Percentiles rank a stretch among this genome's conserved stretches.
Conservation (phyloP, 192 early-diverging fungal genomes). For the Rhizophagus prolifer region DNA sequence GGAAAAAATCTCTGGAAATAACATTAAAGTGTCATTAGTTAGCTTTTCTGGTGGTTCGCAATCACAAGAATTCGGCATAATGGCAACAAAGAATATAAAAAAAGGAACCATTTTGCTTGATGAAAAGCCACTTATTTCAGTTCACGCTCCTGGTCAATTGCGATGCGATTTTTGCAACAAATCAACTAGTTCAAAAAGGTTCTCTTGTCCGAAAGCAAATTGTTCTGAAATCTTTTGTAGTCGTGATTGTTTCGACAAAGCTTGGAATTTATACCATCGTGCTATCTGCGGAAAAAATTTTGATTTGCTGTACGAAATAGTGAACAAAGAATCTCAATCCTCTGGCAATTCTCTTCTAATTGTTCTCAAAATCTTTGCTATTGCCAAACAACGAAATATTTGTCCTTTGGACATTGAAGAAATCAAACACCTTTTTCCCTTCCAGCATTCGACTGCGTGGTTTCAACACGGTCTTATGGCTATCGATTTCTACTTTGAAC, state of each 20-base stretch:
- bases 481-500: too few species aligned
- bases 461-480: neutral
- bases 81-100: neutral
- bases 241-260: neutral
- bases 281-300: neutral
- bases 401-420: slow-evolving; percentile 4
- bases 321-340: neutral
- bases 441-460: slow-evolving; percentile 4
- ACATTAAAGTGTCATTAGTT: neutral
- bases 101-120: neutral
- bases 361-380: neutral
- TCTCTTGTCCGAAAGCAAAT: neutral
- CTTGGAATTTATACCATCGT: neutral
- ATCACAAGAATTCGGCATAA: neutral
- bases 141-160: slow-evolving; percentile 1
- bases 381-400: slow-evolving; percentile 5
- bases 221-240: slow-evolving; percentile 6
- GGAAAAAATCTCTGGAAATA: neutral
- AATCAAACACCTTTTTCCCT: neutral
- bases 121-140: neutral
- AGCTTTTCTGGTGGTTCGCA: neutral
- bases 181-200: neutral
- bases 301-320: neutral
- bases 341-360: neutral
- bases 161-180: slow-evolving; percentile 2